phyloP scores from a whole-genome alignment of 2,329 filamentous ascomycete genomes.

The Fusarium napiforme region DNA sequence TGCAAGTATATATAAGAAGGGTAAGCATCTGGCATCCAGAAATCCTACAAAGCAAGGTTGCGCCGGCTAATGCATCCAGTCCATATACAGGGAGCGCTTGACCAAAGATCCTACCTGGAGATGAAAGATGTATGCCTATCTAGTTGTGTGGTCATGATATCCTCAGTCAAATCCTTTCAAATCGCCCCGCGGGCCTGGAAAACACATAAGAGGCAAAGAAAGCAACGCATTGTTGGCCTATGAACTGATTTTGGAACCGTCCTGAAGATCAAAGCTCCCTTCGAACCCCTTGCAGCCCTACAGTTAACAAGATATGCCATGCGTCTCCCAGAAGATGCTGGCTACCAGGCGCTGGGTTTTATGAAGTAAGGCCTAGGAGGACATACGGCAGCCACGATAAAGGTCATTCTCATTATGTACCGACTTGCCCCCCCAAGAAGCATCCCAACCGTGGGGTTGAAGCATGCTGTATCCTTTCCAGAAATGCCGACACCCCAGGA shows the following conservation, averaged over 20 bases:
- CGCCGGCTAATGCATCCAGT: not conserved
- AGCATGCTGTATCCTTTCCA: not conserved
- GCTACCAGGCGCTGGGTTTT: too few species aligned
- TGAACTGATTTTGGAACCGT: not conserved
- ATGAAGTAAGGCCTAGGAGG: not conserved
- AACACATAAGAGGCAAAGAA: not conserved
- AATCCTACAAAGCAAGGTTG: not conserved
- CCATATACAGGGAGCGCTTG: not conserved
- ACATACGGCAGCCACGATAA: not conserved
- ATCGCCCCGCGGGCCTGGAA: fast-evolving
- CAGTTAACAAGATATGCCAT: fast-evolving
- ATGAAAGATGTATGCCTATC: not conserved
- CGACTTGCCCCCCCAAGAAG: not conserved
- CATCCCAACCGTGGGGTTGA: too few species aligned
- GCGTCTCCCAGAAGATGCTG: not conserved
- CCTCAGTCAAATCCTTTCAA: not conserved
- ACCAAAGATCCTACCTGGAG: not conserved
- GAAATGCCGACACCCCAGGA: fast-evolving
- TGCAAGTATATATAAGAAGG: not conserved
- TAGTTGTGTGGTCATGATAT: not conserved
- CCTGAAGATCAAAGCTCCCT: not conserved
- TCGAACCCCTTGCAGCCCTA: not conserved
- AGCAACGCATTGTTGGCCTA: too few species aligned
- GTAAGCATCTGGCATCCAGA: not conserved
- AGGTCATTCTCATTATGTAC: not conserved